These are phyloP conservation scores for Darksidea phi DNA, from an alignment of 495 filamentous ascomycete genomes.

Conservation along the genomic window DNA sequence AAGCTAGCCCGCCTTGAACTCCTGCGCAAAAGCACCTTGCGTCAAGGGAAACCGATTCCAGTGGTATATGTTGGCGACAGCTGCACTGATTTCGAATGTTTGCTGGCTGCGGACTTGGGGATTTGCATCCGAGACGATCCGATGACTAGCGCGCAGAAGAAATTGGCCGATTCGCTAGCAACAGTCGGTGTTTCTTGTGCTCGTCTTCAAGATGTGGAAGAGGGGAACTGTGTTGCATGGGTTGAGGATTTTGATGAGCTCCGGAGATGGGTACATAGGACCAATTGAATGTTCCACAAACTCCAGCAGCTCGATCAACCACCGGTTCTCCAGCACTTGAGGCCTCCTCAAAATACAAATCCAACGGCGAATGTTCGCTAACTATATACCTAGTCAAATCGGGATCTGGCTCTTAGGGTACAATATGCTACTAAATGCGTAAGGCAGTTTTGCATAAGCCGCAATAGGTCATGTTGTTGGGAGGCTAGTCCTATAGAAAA, in stretches of 20 bases:
- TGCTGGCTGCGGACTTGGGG: slow-evolving; percentile 38
- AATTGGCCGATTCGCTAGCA: slow-evolving; percentile 33
- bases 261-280: slow-evolving; percentile 3
- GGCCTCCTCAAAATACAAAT: too few relatives aligned
- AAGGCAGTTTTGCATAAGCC: too few relatives aligned
- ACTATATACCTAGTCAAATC: too few relatives aligned
- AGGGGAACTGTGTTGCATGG: slow-evolving; percentile 13
- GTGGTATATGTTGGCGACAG: slow-evolving; percentile 43
- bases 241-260: slow-evolving; percentile 17
- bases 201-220: slow-evolving; percentile 11
- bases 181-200: slow-evolving; percentile 29
- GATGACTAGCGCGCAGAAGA: slow-evolving; percentile 23
- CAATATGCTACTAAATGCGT: too few relatives aligned
- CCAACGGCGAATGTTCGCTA: too few relatives aligned
- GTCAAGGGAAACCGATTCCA: neutral
- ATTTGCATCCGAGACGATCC: slow-evolving; percentile 41
- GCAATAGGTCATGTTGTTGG: too few relatives aligned
- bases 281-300: neutral
- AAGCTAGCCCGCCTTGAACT: slow-evolving; percentile 29
- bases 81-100: slow-evolving; percentile 41
- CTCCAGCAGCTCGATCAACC: too few relatives aligned
- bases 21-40: slow-evolving; percentile 1
- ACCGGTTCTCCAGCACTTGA: too few relatives aligned
- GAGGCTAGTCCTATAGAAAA: too few relatives aligned
- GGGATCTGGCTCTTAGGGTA: too few relatives aligned